These are phyloP conservation scores for Tuber indicum DNA, from an alignment of 495 filamentous ascomycete genomes.

Conservation along the genomic window DNA sequence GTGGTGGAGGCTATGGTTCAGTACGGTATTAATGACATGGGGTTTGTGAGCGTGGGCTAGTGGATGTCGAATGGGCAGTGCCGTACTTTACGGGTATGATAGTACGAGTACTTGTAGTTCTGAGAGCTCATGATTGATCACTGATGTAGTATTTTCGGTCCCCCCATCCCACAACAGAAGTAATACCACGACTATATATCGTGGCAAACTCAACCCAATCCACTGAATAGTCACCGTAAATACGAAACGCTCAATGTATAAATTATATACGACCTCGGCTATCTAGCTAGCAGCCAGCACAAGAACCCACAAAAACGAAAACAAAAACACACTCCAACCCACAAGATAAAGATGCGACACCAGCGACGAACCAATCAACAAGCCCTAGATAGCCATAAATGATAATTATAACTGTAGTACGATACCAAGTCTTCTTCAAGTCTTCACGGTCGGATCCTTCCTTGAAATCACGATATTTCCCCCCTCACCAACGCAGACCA, in stretches of 20 bases:
- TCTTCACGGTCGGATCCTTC: constrained; percentile 7
- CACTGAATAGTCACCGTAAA: not conserved
- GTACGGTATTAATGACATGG: not conserved
- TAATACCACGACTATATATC: not conserved
- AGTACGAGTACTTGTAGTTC: not conserved
- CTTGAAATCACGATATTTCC: constrained; percentile 38
- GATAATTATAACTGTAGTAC: not conserved
- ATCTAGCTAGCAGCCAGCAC: not conserved
- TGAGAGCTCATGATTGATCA: not conserved
- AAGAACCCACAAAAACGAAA: not conserved
- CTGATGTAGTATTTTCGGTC: not conserved
- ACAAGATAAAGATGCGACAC: not conserved
- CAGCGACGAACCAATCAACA: not conserved
- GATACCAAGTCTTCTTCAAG: not conserved
- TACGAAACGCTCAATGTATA: not conserved
- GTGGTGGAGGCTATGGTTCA: not conserved
- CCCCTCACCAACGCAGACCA: constrained; percentile 37
- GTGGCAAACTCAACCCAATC: not conserved
- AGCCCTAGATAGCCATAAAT: not conserved
- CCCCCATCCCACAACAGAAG: not conserved
- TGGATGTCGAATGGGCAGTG: not conserved
- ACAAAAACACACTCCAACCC: not conserved
- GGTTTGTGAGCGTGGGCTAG: not conserved
- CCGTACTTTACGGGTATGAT: not conserved
- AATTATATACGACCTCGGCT: not conserved